A percentile compares a stretch with the other conserved stretches of the same genome.
Evolutionary conservation across 345 rosid genomes (phyloP).

Genomic region (Crucihimalaya himalaica): DNA sequence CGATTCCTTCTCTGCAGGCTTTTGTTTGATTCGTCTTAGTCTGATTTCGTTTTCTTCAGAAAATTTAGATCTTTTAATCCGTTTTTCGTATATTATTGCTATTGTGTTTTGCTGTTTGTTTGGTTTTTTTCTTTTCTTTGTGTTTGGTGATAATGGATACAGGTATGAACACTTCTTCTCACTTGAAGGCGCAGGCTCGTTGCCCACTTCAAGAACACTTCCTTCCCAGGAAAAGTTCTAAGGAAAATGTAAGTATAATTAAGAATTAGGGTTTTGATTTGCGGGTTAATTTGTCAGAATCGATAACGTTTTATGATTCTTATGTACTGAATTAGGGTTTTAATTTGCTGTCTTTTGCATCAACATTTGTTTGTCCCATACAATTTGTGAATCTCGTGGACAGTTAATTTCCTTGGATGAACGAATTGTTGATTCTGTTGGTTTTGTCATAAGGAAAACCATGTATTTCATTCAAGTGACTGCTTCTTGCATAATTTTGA

Average conservation of each 20-base stretch:
- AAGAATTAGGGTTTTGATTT: not conserved
- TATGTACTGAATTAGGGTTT: not conserved
- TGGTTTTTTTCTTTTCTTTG: not conserved
- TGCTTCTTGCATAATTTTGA: too few relatives aligned
- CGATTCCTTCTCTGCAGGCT: constrained; percentile 12
- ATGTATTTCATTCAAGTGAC: too few relatives aligned
- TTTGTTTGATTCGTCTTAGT: not conserved
- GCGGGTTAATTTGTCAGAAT: not conserved
- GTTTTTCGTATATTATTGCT: constrained; percentile 10
- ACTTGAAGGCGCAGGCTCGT: constrained; percentile 20
- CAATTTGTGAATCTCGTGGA: too few relatives aligned
- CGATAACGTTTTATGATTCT: not conserved
- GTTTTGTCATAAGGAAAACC: too few relatives aligned
- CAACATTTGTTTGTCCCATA: too few relatives aligned
- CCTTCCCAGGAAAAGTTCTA: constrained; percentile 47
- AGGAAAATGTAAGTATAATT: constrained; percentile 46
- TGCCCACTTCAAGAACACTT: constrained; percentile 51
- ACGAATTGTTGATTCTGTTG: too few relatives aligned
- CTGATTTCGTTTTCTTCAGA: not conserved
- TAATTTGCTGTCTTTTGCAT: too few relatives aligned
- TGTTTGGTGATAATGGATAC: constrained; percentile 34
- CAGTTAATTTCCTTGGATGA: too few relatives aligned
- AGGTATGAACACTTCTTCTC: constrained; percentile 30
- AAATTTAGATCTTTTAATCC: not conserved
- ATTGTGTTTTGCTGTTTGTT: not conserved